Evolutionary conservation across 805 yeast genomes (phyloP).

Genomic region (Ogataea corticis): DNA sequence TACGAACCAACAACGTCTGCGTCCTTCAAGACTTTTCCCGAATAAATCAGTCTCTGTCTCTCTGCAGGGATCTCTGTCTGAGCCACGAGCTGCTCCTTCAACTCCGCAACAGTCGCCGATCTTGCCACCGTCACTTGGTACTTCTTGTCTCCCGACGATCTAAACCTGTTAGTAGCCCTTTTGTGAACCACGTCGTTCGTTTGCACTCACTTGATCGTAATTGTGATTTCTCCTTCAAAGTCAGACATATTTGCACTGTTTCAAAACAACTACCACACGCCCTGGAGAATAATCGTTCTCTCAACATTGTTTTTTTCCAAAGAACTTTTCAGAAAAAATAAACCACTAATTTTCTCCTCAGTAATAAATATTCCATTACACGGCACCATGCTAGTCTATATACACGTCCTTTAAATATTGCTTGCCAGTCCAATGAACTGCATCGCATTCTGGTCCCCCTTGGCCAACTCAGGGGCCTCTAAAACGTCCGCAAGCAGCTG

Average conservation of each 20-base stretch:
- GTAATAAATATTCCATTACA: background rate
- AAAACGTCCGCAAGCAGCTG: conserved; percentile 76
- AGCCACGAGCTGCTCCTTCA: conserved; percentile 65
- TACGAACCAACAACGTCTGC: conserved; percentile 70
- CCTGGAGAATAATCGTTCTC: background rate
- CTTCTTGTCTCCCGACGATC: conserved; percentile 73
- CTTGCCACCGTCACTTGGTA: conserved; percentile 61
- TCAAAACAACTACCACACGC: background rate
- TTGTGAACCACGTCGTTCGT: background rate
- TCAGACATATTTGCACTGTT: conserved; percentile 4
- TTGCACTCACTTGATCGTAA: conserved; percentile 33
- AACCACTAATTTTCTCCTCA: background rate
- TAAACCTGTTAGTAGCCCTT: conserved; percentile 10
- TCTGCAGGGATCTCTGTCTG: conserved; percentile 67
- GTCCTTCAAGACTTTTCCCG: conserved; percentile 92
- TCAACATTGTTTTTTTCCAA: background rate
- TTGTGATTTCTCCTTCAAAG: conserved; percentile 20
- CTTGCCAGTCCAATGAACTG: conserved; percentile 41
- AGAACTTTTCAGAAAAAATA: background rate
- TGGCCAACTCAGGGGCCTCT: conserved; percentile 56
- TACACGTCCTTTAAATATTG: conserved; percentile 5
- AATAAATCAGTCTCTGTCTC: conserved; percentile 87
- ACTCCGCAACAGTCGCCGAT: conserved; percentile 58
- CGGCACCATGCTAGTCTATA: background rate
- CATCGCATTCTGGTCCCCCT: conserved; percentile 78